Evolutionary conservation across 441 rosid species (phyloP).

Genomic region (Cnidoscolus chayamansa): DNA sequence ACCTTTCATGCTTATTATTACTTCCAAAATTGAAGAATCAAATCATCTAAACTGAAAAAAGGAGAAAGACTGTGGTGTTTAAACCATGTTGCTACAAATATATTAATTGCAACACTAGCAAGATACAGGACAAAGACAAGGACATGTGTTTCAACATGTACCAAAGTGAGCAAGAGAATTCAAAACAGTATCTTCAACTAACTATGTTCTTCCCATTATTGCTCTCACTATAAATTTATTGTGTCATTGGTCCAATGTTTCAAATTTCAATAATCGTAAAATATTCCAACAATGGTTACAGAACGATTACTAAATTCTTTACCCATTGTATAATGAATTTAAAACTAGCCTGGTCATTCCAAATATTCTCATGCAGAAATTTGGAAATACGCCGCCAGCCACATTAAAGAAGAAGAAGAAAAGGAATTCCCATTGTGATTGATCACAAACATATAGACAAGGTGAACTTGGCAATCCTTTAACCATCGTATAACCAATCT

Average conservation of each 20-base stretch:
- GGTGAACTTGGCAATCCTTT: not conserved
- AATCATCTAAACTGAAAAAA: not conserved
- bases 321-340: not conserved
- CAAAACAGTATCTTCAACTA: not conserved
- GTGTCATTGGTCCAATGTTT: not conserved
- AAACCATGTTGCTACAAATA: not conserved
- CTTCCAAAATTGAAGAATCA: constrained; percentile 1
- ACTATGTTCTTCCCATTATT: not conserved
- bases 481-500: not conserved
- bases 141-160: not conserved
- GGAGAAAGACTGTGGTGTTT: not conserved
- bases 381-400: not conserved
- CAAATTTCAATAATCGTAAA: too few relatives aligned
- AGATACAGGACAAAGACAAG: not conserved
- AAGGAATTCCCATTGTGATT: too few relatives aligned
- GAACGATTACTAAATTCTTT: not conserved
- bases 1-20: not conserved
- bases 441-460: not conserved
- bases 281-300: not conserved
- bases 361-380: not conserved
- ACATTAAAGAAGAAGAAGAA: not conserved
- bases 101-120: not conserved
- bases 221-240: not conserved
- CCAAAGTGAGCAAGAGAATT: not conserved
- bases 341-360: not conserved